Evolutionary conservation across 768 basidiomycete genomes (phyloP), one percentile per base, ranked within the genome.

Genomic region (Heimioporus sp.): DNA sequence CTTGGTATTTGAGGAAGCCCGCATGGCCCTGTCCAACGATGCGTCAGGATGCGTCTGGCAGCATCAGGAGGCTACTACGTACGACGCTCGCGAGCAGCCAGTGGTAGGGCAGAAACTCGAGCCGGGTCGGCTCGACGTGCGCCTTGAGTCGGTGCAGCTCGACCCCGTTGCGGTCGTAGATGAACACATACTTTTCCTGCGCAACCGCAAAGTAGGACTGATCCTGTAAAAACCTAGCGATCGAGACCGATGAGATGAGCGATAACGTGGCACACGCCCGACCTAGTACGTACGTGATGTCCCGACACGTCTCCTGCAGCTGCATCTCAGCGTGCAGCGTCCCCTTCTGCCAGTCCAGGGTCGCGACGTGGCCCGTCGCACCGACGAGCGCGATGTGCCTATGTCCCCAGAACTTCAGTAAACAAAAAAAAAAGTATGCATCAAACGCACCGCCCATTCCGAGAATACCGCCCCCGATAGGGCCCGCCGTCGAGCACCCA

Each of bases 41-140:
- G n/a, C 11, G 28, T 46, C 44, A 42, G 43, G 28, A 20, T 15
- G 45, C 10, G 31, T 40, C 10, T 15, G 28, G 48, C 11, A 35
- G 43, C n/a, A n/a, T n/a, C n/a, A n/a, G n/a, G n/a, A n/a, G n/a
- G n/a, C n/a, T n/a, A 49, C 12, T 28, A 77, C 88, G 51, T 65
- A 94, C 92, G 15, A 93, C 77, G 54, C 82, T 86, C 11, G 83
- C 91, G 3, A 99, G 80, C 10, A 99, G 76, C 87, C 92, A 99
- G 65, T 99, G 97, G 60, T 94, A 98, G 0, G 92, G 93, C 8
- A 99, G 77, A 65, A 92, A 98, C 62, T 95, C 92, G 36, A 99
- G 79, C 53, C 87, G 76, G 6, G 90, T 92, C 2, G 92, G 89
- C 62, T 98, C 97, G 54, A 97, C 81, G 60, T 93, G 91, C 1